Evolutionary conservation across 306 rosid genomes (phyloP).

Genomic region (Notholithocarpus densiflorus): DNA sequence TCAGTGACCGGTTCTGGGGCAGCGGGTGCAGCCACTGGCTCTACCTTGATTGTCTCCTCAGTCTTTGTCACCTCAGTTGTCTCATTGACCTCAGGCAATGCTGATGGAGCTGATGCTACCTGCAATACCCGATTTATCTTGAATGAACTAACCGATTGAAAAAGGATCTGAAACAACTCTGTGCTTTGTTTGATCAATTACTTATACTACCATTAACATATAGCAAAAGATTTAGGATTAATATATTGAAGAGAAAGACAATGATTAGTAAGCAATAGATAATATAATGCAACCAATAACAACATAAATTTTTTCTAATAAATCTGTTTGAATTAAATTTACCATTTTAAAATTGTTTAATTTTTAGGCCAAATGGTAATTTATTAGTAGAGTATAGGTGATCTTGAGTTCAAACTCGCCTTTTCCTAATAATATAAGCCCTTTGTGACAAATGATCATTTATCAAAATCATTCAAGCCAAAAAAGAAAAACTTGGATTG

Average conservation of each 20-base stretch:
- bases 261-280: not conserved
- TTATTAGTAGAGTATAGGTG: no score
- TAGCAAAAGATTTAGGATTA: not conserved
- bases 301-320: not conserved
- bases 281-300: not conserved
- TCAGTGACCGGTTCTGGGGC: conserved; percentile 11
- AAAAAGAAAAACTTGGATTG: not conserved
- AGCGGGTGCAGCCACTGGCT: conserved; percentile 24
- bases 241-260: not conserved
- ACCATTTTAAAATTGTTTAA: no score
- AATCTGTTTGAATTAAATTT: no score
- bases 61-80: conserved; percentile 31
- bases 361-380: no score
- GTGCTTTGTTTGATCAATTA: not conserved
- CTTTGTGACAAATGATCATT: not conserved
- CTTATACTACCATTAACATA: not conserved
- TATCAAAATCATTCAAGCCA: no score
- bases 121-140: conserved; percentile 32
- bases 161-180: not conserved
- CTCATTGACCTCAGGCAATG: conserved; percentile 47
- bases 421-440: no score
- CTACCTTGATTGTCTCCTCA: conserved; percentile 29
- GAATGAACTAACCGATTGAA: not conserved
- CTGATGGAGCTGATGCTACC: conserved; percentile 60
- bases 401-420: no score